Percentiles rank a stretch among this genome's conserved stretches.
Evolutionary conservation across 768 basidiomycete genomes (phyloP).

Genomic region (Russula earlei): DNA sequence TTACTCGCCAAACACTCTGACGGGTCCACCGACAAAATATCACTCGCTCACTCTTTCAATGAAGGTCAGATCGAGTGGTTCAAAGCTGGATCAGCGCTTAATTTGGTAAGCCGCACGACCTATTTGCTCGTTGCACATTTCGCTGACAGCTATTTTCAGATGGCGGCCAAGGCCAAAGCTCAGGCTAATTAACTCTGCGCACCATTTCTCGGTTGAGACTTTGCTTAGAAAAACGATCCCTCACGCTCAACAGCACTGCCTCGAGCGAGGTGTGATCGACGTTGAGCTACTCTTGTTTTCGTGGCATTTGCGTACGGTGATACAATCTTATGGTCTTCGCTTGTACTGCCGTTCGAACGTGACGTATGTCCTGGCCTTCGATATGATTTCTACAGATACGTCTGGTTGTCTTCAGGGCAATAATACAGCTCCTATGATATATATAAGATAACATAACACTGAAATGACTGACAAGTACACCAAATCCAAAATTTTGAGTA

Average conservation of each 20-base stretch:
- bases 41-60: constrained; percentile 90
- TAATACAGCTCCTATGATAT: too few relatives aligned
- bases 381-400: too few relatives aligned
- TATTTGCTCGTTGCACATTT: not conserved
- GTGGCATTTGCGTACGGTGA: not conserved
- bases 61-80: constrained; percentile 98
- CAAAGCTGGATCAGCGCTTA: constrained; percentile 92
- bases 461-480: too few relatives aligned
- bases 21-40: constrained; percentile 65
- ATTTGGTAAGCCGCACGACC: constrained; percentile 47
- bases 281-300: not conserved
- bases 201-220: not conserved
- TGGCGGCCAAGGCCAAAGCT: constrained; percentile 11
- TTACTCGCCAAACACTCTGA: constrained; percentile 75
- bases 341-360: too few relatives aligned
- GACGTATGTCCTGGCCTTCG: too few relatives aligned
- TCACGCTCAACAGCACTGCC: not conserved
- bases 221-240: not conserved
- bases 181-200: not conserved
- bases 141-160: constrained; percentile 1
- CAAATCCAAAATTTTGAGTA: too few relatives aligned
- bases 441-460: too few relatives aligned
- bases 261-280: not conserved
- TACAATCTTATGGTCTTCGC: not conserved
- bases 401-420: too few relatives aligned